Evolutionary conservation across 2,329 filamentous ascomycete genomes (phyloP), one percentile per base, ranked within the genome.

Genomic region (Fusarium sarcochroum): DNA sequence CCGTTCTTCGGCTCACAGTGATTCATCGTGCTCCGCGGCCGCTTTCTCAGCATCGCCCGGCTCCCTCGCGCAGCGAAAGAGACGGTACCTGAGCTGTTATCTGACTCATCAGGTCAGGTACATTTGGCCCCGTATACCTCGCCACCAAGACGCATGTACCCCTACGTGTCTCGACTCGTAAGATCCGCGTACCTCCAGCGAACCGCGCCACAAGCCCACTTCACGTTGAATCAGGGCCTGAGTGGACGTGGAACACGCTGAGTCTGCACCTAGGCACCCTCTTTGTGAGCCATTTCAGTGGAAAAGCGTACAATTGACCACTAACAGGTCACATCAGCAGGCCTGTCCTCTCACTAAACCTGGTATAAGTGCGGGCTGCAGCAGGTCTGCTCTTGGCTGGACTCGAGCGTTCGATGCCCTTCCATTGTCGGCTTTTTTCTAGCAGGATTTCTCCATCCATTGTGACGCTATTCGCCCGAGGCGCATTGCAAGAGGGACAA

Each of bases 331-430:
- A 40, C 63, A 67, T 58, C 62, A 46, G 71, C 41, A 55, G 60
- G 53, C 27, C 27, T 30, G 53, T 63, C 52, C 15, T 46, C 44
- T 64, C 63, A 63, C 66, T 68, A 63, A 30, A 70, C 53, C 58
- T 56, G 63, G 63, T 70, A 53, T 56, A 63, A 53, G 66, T 69
- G 67, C 66, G 67, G 66, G 46, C 38, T 63, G 34, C 50, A 63
- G 45, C 60, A 50, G 46, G 34, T 35, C 46, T 49, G 37, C 23
- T 58, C 61, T 64, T 64, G 59, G 59, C 58, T 63, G 37, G 50
- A n/a, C 49, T 61, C 45, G 32, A 57, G 70, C 49, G 48, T 73
- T 73, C 71, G 62, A 74, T 72, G 48, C n/a, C 42, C 65, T 73
- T 73, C 71, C 71, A 74, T 70, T 57, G 56, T 49, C 54, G 50